Conservation (phyloP, 148 eudicot genomes). For the Amaranthus cruentus region DNA sequence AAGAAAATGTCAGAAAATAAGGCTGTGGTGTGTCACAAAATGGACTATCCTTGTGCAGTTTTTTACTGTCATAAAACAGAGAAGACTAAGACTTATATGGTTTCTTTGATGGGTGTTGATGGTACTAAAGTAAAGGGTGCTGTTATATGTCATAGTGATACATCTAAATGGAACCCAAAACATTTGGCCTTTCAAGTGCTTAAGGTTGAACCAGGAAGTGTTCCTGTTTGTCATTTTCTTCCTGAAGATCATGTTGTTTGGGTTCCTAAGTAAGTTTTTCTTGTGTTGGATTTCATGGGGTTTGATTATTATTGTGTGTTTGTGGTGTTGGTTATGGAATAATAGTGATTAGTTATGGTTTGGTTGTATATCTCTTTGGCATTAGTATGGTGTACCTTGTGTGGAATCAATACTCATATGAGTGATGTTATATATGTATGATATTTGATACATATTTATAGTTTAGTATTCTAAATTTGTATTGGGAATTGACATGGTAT, state of each 20-base stretch:
- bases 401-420: too few relatives aligned
- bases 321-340: not conserved
- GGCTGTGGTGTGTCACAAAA: constrained; percentile 27
- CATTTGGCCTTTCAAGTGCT: constrained; percentile 36
- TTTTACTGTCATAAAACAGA: constrained; percentile 28
- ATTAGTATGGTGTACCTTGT: too few relatives aligned
- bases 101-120: constrained; percentile 19
- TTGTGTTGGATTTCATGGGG: not conserved
- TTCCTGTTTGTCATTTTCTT: constrained; percentile 31
- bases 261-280: constrained; percentile 19
- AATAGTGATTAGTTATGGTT: not conserved
- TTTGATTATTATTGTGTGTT: not conserved
- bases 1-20: constrained; percentile 14
- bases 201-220: constrained; percentile 27
- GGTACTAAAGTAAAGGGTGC: constrained; percentile 21
- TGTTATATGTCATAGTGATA: constrained; percentile 31
- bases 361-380: not conserved
- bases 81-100: constrained; percentile 18
- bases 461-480: too few relatives aligned
- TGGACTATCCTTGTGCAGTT: constrained; percentile 24
- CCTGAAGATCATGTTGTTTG: constrained; percentile 39
- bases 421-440: too few relatives aligned
- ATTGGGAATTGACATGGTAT: too few relatives aligned
- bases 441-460: too few relatives aligned
- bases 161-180: constrained; percentile 35